Percentiles rank a stretch among this genome's conserved stretches.
phyloP scores from a whole-genome alignment of 805 yeast genomes.

The Kregervanrija delftensis region DNA sequence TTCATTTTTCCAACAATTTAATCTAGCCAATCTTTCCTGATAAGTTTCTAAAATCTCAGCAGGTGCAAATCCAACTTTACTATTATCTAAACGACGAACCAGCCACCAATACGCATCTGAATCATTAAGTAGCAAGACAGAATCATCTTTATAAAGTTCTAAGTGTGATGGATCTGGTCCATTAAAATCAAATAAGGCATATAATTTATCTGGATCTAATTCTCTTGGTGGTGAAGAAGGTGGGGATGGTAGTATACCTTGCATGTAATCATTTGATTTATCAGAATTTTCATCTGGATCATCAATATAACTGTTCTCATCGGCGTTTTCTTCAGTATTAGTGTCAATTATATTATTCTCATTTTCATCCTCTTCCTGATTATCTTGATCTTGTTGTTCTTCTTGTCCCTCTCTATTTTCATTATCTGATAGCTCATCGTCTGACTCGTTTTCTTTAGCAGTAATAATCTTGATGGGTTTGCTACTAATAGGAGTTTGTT shows the following conservation, averaged over 20 bases:
- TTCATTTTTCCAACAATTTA: slow-evolving; percentile 90
- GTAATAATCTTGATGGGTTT: too few species aligned
- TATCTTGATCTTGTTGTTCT: too few species aligned
- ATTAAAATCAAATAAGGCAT: slow-evolving; percentile 78
- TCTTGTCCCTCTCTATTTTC: neutral
- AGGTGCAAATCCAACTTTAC: slow-evolving; percentile 82
- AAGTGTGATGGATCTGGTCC: slow-evolving; percentile 96
- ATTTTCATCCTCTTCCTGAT: neutral
- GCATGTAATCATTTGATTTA: slow-evolving; percentile 36
- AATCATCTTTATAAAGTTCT: slow-evolving; percentile 69
- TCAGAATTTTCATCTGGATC: slow-evolving; percentile 11
- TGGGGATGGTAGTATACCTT: slow-evolving; percentile 49
- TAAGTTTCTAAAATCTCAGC: slow-evolving; percentile 93
- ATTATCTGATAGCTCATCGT: neutral
- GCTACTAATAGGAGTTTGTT: too few species aligned
- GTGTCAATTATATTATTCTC: neutral
- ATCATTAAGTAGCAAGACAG: slow-evolving; percentile 77
- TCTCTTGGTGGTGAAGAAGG: slow-evolving; percentile 76
- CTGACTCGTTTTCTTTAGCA: too few species aligned
- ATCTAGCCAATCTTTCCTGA: slow-evolving; percentile 82
- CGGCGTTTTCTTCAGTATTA: neutral
- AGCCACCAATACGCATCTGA: slow-evolving; percentile 97
- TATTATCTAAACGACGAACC: slow-evolving; percentile 41
- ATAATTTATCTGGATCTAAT: slow-evolving; percentile 73
- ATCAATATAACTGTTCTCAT: neutral